phyloP scores from a whole-genome alignment of 148 eudicot genomes.

The Diospyros kaki region DNA sequence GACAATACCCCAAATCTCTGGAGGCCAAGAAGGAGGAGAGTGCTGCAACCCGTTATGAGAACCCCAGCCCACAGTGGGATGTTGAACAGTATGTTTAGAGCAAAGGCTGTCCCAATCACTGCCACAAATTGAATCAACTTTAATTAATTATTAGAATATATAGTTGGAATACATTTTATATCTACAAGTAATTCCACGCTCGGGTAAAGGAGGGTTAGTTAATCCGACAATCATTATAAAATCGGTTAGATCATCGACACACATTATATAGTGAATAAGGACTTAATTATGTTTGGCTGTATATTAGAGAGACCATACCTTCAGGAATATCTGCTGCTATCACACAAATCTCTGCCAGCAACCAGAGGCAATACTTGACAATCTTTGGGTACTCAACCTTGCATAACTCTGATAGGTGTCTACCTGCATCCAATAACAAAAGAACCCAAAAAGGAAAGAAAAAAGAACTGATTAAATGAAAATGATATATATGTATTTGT shows the following conservation, averaged over 20 bases:
- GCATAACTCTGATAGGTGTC: slow-evolving; percentile 60
- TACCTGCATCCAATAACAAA: slow-evolving; percentile 27
- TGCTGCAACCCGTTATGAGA: slow-evolving; percentile 57
- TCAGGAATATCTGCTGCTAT: slow-evolving; percentile 77
- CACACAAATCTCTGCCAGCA: slow-evolving; percentile 63
- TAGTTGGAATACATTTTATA: no score
- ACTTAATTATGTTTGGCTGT: no score
- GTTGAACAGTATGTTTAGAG: slow-evolving; percentile 51
- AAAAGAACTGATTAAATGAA: background rate
- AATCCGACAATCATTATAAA: no score
- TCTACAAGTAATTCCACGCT: no score
- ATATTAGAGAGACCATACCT: slow-evolving; percentile 19
- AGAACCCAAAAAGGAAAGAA: background rate
- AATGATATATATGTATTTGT: background rate
- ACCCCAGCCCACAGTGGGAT: slow-evolving; percentile 75
- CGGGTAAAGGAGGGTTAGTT: no score
- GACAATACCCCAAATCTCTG: slow-evolving; percentile 61
- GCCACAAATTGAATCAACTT: background rate
- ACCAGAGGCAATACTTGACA: slow-evolving; percentile 57
- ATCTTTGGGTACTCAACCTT: slow-evolving; percentile 52
- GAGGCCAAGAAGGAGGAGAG: slow-evolving; percentile 63
- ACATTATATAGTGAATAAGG: no score
- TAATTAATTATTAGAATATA: no score
- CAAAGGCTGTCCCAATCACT: slow-evolving; percentile 78
- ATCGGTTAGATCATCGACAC: no score